Base-by-base conservation (phyloP, 331 rosid species). In the Saraca asoca region DNA sequence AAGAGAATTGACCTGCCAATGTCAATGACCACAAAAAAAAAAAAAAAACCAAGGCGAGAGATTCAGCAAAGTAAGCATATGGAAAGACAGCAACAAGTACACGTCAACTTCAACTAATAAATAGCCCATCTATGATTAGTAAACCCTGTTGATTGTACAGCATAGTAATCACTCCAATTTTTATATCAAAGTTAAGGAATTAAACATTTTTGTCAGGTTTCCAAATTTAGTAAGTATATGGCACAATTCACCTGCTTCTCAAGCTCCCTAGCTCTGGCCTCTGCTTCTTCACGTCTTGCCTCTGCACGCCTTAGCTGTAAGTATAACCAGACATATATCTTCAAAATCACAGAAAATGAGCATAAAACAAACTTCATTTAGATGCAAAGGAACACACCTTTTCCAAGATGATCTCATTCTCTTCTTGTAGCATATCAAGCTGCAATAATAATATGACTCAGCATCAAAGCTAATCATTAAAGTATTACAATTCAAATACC, bases 351-450 rank as follows among this genome's bases (percentile, higher is more conserved):
- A 20, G 49, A 58, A 29, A 20, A 56, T 37, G 48, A 41, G 18
- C 35, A 67, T 31, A 37, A 68, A 42, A 50, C 14, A 5, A 33
- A 65, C 53, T 16, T 24, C 16, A 55, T 67, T 48, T 68, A 29
- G 37, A 39, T 48, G 45, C 46, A 42, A 51, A 66, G 48, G 12
- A 69, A 76, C 83, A 64, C 48, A 94, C 99, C 97, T 94, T 90
- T 42, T 88, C 89, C 20, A 83, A 68, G 55, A 86, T 38, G 74
- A 7, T 18, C 53, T 83, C 95, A 35, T 90, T 88, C 77, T 90
- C 99, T 72, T 94, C 99, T 79, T 88, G 95, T 69, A 94, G 80
- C 95, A 94, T 90, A 77, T 94, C 99, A 65, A 94, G 97, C 99
- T 94, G 96, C 83, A 82, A 79, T 66, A 75, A 65, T 14, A 55